phyloP scores from a whole-genome alignment of 305 asterid genomes.

The Fraxinus latifolia region DNA sequence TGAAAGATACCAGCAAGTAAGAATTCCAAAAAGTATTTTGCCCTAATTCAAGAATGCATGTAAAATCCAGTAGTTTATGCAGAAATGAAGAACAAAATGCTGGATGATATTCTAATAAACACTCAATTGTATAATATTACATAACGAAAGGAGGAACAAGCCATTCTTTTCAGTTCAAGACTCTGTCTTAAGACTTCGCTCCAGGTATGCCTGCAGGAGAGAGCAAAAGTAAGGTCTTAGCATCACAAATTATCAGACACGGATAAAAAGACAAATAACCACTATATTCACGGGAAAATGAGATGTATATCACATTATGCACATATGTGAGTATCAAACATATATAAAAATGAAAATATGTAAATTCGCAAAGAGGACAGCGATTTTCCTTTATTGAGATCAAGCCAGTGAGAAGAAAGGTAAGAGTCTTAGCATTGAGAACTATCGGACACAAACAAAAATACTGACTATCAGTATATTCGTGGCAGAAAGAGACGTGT shows the following conservation, averaged over 20 bases:
- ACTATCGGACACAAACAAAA: not conserved
- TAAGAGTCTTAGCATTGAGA: not conserved
- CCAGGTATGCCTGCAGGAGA: slow-evolving; percentile 76
- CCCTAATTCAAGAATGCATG: slow-evolving; percentile 21
- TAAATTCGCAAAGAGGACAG: not conserved
- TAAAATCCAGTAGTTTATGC: slow-evolving; percentile 24
- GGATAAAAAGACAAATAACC: not conserved
- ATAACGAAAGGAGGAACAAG: slow-evolving; percentile 2
- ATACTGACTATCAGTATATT: not conserved
- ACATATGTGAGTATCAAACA: not conserved
- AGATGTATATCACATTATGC: not conserved
- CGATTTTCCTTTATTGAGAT: not conserved
- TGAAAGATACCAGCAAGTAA: not conserved
- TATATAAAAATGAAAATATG: not conserved
- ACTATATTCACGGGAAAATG: not conserved
- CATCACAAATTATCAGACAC: not conserved
- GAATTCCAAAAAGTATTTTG: slow-evolving; percentile 16
- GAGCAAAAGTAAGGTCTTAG: not conserved
- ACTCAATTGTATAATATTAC: not conserved
- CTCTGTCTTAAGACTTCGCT: slow-evolving; percentile 57
- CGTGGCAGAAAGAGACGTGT: not conserved
- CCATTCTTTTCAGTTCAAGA: slow-evolving; percentile 29
- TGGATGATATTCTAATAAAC: slow-evolving; percentile 25
- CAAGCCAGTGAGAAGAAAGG: not conserved
- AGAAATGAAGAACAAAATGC: slow-evolving; percentile 8